These are phyloP conservation scores for Lachancea waltii DNA, from an alignment of 805 yeast species.

Conservation along the genomic window DNA sequence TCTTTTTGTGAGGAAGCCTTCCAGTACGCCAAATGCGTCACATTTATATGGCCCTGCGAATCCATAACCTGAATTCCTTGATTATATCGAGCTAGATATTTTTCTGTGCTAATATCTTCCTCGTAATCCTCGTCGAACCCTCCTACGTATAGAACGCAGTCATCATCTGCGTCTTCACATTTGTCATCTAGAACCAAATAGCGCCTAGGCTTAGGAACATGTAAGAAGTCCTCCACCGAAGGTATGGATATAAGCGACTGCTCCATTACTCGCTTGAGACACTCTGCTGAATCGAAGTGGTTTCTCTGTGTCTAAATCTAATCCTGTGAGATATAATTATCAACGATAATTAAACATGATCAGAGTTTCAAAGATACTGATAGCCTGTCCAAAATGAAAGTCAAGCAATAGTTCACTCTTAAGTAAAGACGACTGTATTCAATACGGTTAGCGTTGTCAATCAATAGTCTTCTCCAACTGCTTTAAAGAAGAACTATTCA, in stretches of 20 bases:
- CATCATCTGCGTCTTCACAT: conserved; percentile 4
- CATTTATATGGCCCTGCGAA: conserved; percentile 52
- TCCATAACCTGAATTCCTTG: conserved; percentile 23
- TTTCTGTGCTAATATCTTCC: conserved; percentile 17
- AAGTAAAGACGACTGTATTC: too few species aligned
- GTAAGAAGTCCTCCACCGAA: neutral
- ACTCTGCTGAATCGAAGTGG: too few species aligned
- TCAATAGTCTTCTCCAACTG: too few species aligned
- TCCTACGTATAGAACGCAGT: conserved; percentile 14
- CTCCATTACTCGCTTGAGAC: too few species aligned
- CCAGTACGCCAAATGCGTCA: conserved; percentile 82
- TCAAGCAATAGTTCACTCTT: too few species aligned
- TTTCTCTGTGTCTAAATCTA: too few species aligned
- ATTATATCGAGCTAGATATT: conserved; percentile 13
- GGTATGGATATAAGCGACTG: neutral
- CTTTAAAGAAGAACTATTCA: too few species aligned
- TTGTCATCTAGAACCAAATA: conserved; percentile 18
- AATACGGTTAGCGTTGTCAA: too few species aligned
- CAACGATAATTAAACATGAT: too few species aligned
- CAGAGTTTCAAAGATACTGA: too few species aligned
- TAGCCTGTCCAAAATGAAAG: too few species aligned
- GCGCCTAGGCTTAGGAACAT: neutral
- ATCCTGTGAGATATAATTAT: too few species aligned
- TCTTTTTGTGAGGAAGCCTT: conserved; percentile 67
- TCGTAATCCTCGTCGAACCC: conserved; percentile 15